Percentiles rank a stretch among this genome's conserved stretches.
phyloP scores from a whole-genome alignment of 208 protist genomes.

The Tritrichomonas musculus region DNA sequence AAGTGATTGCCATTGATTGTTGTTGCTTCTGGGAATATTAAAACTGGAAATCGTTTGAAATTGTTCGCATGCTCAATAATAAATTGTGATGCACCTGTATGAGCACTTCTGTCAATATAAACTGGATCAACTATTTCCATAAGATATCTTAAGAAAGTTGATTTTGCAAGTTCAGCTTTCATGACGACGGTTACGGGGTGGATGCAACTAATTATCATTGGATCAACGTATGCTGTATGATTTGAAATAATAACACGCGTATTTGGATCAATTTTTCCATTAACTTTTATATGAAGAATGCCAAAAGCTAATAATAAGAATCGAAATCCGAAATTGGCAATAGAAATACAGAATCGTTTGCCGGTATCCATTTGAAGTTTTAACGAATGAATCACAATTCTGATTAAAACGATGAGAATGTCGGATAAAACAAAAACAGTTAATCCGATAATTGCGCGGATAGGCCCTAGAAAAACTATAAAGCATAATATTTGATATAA shows the following conservation, averaged over 20 bases:
- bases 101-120: background rate
- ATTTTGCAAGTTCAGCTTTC: background rate
- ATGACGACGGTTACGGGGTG: background rate
- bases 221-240: background rate
- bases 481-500: background rate
- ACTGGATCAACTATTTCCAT: background rate
- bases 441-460: background rate
- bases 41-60: background rate
- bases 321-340: background rate
- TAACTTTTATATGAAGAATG: background rate
- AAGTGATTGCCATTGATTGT: background rate
- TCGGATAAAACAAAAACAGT: background rate
- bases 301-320: background rate
- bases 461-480: background rate
- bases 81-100: background rate
- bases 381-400: background rate
- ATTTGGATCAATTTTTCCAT: background rate
- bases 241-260: background rate
- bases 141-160: background rate
- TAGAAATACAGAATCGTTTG: background rate
- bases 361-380: background rate
- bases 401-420: background rate
- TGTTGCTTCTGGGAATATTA: slow-evolving; percentile 27
- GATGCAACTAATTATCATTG: background rate
- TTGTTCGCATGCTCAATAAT: background rate